Evolutionary conservation across 306 rosid species (phyloP).

Genomic region (Medicago ruthenica): DNA sequence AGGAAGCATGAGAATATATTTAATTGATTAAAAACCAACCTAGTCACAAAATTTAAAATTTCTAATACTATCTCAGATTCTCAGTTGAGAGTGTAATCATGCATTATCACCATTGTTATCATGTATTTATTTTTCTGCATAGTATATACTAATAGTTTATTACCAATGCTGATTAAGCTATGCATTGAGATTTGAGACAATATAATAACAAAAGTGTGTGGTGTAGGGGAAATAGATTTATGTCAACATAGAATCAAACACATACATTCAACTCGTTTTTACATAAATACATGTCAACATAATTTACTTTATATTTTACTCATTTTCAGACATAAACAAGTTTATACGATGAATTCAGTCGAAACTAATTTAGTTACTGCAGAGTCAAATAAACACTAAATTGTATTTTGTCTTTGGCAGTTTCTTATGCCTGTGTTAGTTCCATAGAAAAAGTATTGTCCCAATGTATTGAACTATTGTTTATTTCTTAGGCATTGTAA

Average conservation of each 20-base stretch:
- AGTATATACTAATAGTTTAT: background rate
- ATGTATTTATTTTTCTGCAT: slow-evolving; percentile 22
- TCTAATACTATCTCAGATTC: slow-evolving; percentile 10
- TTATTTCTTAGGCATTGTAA: background rate
- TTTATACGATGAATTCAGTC: too few relatives aligned
- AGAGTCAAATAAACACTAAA: too few relatives aligned
- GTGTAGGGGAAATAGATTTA: slow-evolving; percentile 28
- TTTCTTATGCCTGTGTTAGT: too few relatives aligned
- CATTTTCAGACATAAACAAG: too few relatives aligned
- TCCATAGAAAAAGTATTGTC: background rate
- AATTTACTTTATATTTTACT: too few relatives aligned
- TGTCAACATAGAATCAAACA: too few relatives aligned
- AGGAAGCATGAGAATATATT: slow-evolving; percentile 42
- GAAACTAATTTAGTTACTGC: too few relatives aligned
- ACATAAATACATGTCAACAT: too few relatives aligned
- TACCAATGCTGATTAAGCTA: slow-evolving; percentile 27
- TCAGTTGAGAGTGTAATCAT: slow-evolving; percentile 38
- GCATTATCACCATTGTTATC: slow-evolving; percentile 22
- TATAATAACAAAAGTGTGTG: slow-evolving; percentile 20
- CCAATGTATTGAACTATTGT: background rate
- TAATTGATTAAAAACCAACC: slow-evolving; percentile 28
- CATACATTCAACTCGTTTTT: too few relatives aligned
- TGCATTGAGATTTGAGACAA: background rate
- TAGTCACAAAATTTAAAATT: slow-evolving; percentile 44
- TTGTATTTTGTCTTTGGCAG: too few relatives aligned